These are phyloP conservation scores for Diaporthe humulicola DNA, from an alignment of 2,329 filamentous ascomycete genomes.

Conservation along the genomic window DNA sequence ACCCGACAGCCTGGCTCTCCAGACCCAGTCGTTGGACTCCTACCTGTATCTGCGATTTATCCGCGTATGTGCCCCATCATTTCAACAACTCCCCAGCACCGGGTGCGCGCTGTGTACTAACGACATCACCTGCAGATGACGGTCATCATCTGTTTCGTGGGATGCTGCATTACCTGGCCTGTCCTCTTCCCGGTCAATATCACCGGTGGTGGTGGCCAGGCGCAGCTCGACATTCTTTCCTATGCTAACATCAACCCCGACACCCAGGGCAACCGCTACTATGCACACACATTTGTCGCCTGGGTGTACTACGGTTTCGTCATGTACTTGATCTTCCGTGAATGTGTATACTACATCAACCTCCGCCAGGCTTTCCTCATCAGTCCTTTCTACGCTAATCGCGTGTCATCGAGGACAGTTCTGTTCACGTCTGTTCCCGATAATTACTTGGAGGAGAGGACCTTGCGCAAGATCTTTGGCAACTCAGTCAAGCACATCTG, in stretches of 20 bases:
- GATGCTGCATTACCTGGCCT: constrained; percentile 87
- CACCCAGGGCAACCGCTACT: constrained; percentile 72
- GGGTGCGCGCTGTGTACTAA: background rate
- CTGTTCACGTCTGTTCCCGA: constrained; percentile 89
- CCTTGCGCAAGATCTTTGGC: constrained; percentile 84
- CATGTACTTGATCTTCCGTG: constrained; percentile 88
- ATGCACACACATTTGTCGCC: constrained; percentile 83
- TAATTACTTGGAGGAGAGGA: constrained; percentile 81
- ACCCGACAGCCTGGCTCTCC: constrained; percentile 77
- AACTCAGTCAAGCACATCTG: constrained; percentile 85
- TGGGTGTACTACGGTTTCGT: constrained; percentile 91
- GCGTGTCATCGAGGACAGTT: constrained; percentile 90
- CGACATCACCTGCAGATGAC: constrained; percentile 24
- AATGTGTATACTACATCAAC: constrained; percentile 93
- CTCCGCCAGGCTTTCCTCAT: constrained; percentile 92
- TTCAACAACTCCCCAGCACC: background rate
- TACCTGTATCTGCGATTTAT: constrained; percentile 40
- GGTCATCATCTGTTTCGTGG: constrained; percentile 78
- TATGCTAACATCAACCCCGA: constrained; percentile 79
- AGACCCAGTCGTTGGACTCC: constrained; percentile 40
- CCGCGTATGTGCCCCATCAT: constrained; percentile 15
- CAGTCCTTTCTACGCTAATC: constrained; percentile 84
- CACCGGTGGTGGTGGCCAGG: constrained; percentile 77
- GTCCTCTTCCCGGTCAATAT: constrained; percentile 88
- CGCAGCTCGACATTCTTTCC: constrained; percentile 81